Base-by-base conservation (phyloP, 805 yeast species). In the Metschnikowia noctiluminum region DNA sequence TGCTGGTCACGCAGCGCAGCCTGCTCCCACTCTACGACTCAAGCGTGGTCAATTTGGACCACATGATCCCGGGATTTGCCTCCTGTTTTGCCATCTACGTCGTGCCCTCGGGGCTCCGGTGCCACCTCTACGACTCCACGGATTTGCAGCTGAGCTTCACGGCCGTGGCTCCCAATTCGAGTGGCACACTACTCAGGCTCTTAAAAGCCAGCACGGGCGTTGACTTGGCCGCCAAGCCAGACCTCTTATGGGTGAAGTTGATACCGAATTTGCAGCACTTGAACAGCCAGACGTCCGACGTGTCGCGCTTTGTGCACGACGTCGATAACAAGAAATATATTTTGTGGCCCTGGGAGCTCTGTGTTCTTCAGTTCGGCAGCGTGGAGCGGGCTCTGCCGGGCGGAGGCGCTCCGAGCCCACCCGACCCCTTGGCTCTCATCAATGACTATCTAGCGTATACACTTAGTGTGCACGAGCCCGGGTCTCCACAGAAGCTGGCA, bases 291-390 rank as follows among this genome's bases (percentile, higher is more conserved):
- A 81, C 91, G 0, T 83, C 90, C 0, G 72, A 72, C 10, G 75
- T 87, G 2, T 71, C 89, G 11, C 71, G 73, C 26, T 86, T 78
- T 61, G 69, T 83, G 40, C 79, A 76, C 55, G 69, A 75, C 0
- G 81, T 80, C 3, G 73, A 71, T 30, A 79, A 78, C 54, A 72
- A 71, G 28, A 82, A 83, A 57, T 80, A 73, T 47, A 77, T 87
- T 1, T 64, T 81, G 39, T 87, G 95, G 95, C 95, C 95, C 0
- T 66, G 84, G 57, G 79, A 78, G 40, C 66, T 87, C 16, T 84
- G 91, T 57, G 70, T 79, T 48, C 69, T 80, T 5, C 94, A 87
- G 59, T 68, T 74, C 46, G 79, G 71, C 8, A 53, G 50, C 39
- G 46, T 50, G 28, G 51, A 55, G 34, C 31, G 14, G 26, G 7